Percentiles rank a stretch among this genome's conserved stretches.
Conservation (phyloP, 345 rosid genomes). For the Lumnitzera racemosa region DNA sequence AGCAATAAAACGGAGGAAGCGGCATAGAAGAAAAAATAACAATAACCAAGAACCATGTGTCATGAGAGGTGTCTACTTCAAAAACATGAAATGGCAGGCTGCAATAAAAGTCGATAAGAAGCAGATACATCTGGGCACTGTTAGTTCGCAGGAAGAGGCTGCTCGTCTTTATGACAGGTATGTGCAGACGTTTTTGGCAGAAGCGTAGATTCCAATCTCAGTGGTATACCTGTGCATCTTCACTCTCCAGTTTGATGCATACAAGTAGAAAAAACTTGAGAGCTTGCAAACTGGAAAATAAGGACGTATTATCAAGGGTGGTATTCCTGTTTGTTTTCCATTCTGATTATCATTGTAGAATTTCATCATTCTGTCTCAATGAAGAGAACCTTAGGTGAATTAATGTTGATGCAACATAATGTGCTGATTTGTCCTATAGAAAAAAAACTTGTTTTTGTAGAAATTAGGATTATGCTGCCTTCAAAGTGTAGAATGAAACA, state of each 20-base stretch:
- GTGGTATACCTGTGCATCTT: background rate
- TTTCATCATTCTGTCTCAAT: too few relatives aligned
- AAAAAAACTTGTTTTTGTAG: too few relatives aligned
- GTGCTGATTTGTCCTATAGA: too few relatives aligned
- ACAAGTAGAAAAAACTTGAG: too few relatives aligned
- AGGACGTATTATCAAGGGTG: too few relatives aligned
- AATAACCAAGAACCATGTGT: slow-evolving; percentile 88
- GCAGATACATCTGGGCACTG: slow-evolving; percentile 94
- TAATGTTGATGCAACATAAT: too few relatives aligned
- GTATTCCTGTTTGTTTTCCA: too few relatives aligned
- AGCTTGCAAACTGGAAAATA: too few relatives aligned
- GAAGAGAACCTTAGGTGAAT: too few relatives aligned
- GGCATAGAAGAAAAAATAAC: slow-evolving; percentile 74
- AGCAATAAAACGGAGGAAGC: slow-evolving; percentile 84
- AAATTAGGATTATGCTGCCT: too few relatives aligned
- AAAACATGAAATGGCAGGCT: slow-evolving; percentile 99
- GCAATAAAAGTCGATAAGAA: slow-evolving; percentile 96
- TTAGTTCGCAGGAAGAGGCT: slow-evolving; percentile 90
- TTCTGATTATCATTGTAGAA: too few relatives aligned
- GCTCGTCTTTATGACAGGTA: slow-evolving; percentile 93
- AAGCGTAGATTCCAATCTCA: background rate
- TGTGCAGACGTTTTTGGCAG: background rate
- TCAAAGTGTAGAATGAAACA: too few relatives aligned
- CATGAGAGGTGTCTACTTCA: slow-evolving; percentile 97
- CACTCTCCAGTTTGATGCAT: background rate